Conservation (phyloP, 2,329 filamentous ascomycete genomes). For the Calonectria pauciramosa region DNA sequence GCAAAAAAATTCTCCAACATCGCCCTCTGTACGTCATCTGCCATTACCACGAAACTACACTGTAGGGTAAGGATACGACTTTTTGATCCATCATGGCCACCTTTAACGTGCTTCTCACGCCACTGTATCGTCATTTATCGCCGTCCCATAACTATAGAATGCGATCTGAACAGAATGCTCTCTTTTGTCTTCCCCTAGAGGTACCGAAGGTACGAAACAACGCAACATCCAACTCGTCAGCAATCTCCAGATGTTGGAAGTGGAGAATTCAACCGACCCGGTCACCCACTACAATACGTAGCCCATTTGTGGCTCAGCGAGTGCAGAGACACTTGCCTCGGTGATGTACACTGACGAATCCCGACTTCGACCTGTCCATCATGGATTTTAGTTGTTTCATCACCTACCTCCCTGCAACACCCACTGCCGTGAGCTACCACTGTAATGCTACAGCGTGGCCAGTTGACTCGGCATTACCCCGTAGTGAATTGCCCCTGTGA, state of each 20-base stretch:
- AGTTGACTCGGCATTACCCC: neutral
- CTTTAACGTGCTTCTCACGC: neutral
- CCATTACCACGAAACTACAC: neutral
- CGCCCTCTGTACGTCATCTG: constrained; percentile 20
- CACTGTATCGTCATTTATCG: constrained; percentile 1
- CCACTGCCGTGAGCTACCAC: neutral
- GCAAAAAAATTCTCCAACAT: neutral
- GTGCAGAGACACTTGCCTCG: neutral
- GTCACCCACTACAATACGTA: constrained; percentile 13
- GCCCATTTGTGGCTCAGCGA: neutral
- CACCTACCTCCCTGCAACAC: neutral
- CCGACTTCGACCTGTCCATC: neutral
- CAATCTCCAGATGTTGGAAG: neutral
- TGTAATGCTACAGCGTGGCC: neutral
- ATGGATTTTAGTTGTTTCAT: constrained; percentile 5
- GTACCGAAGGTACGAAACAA: neutral
- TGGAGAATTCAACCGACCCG: constrained; percentile 4
- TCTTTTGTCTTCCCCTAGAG: neutral
- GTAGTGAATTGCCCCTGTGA: neutral
- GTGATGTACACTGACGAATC: constrained; percentile 11
- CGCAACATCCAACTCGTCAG: constrained; percentile 4
- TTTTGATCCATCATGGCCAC: neutral
- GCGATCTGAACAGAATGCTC: neutral
- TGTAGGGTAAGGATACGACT: neutral
- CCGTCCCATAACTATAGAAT: neutral